A percentile compares a stretch with the other conserved stretches of the same genome.
Conservation (phyloP, 306 rosid species). For the Morella rubra region DNA sequence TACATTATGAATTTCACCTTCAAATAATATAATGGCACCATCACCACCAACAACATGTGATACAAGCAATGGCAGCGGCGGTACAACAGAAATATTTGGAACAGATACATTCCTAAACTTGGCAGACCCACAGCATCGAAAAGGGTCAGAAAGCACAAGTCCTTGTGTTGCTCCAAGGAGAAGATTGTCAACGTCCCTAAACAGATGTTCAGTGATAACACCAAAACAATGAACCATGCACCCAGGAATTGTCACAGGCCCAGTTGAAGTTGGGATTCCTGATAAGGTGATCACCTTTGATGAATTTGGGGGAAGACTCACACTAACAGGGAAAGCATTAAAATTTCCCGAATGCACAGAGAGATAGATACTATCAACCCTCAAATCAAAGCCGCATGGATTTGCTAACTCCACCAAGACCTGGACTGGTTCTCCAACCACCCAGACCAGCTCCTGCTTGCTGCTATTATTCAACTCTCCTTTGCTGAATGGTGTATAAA, state of each 20-base stretch:
- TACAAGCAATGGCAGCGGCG: slow-evolving; percentile 75
- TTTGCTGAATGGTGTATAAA: slow-evolving; percentile 95
- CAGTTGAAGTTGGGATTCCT: slow-evolving; percentile 88
- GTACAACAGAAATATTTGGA: slow-evolving; percentile 82
- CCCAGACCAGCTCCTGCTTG: slow-evolving; percentile 85
- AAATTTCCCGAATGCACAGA: slow-evolving; percentile 90
- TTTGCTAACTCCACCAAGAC: slow-evolving; percentile 93
- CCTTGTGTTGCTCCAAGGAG: slow-evolving; percentile 96
- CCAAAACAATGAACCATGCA: slow-evolving; percentile 96
- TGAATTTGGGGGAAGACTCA: slow-evolving; percentile 84
- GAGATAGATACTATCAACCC: slow-evolving; percentile 92
- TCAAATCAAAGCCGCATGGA: slow-evolving; percentile 94
- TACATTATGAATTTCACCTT: slow-evolving; percentile 93
- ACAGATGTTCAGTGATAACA: slow-evolving; percentile 93
- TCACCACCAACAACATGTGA: slow-evolving; percentile 87
- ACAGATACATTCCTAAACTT: slow-evolving; percentile 72
- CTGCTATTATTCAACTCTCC: slow-evolving; percentile 68
- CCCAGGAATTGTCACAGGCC: slow-evolving; percentile 81
- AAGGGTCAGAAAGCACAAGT: slow-evolving; percentile 96
- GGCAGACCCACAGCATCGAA: slow-evolving; percentile 91
- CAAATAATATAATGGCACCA: slow-evolving; percentile 87
- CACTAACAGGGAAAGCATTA: slow-evolving; percentile 85
- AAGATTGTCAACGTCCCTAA: slow-evolving; percentile 94
- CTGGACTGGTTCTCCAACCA: slow-evolving; percentile 93
- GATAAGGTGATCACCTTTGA: slow-evolving; percentile 88